phyloP scores from a whole-genome alignment of 2,329 filamentous ascomycete species.

The Penicillium oxalicum region DNA sequence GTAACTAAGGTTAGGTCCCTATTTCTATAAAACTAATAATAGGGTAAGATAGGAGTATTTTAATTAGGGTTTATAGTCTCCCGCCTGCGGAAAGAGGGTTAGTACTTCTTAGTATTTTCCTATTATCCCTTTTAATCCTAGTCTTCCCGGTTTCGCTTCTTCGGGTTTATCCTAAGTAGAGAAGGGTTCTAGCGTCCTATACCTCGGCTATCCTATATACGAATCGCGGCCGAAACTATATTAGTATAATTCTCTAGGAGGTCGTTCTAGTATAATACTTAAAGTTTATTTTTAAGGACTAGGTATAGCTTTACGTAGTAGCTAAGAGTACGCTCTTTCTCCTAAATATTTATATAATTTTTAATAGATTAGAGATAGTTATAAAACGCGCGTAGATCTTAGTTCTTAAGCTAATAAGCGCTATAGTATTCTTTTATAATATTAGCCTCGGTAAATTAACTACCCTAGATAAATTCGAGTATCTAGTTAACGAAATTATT shows the following conservation, averaged over 20 bases:
- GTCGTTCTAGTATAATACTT: too few relatives aligned
- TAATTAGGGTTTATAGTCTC: background rate
- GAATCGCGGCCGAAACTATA: background rate
- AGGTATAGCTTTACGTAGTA: too few relatives aligned
- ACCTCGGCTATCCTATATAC: background rate
- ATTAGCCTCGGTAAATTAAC: background rate
- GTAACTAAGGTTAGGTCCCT: background rate
- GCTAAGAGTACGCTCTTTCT: too few relatives aligned
- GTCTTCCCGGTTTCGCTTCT: background rate
- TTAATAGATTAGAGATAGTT: too few relatives aligned
- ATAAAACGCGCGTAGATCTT: background rate
- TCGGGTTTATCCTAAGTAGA: background rate
- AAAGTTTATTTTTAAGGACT: too few relatives aligned
- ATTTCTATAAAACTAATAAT: background rate
- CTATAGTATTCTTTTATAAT: background rate
- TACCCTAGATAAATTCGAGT: background rate
- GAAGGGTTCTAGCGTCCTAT: background rate
- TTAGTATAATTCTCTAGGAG: too few relatives aligned
- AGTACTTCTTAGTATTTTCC: background rate
- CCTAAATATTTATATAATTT: too few relatives aligned
- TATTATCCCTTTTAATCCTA: background rate
- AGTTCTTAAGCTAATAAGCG: background rate
- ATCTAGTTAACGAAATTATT: too few relatives aligned
- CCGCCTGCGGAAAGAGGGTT: too few relatives aligned
- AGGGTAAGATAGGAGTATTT: background rate